A percentile compares a stretch with the other conserved stretches of the same genome.
Conservation (phyloP, 208 protist genomes). For the Angomonas deanei region DNA sequence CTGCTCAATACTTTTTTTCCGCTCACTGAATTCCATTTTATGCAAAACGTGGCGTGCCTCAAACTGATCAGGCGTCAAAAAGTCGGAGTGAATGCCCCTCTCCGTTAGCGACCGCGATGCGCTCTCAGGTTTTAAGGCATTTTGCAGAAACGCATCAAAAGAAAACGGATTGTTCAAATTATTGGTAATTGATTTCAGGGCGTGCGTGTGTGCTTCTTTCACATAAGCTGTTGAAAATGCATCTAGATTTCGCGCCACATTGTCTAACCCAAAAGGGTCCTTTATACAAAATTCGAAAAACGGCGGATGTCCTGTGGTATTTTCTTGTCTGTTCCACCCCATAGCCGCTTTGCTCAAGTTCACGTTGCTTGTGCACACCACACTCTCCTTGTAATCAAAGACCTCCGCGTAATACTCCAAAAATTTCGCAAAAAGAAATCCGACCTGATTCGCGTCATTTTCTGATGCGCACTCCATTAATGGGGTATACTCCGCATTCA, state of each 20-base stretch:
- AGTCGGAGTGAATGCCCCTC: constrained; percentile 61
- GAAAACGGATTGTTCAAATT: constrained; percentile 45
- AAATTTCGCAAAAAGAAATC: constrained; percentile 71
- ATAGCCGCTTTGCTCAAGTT: constrained; percentile 66
- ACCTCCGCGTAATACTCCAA: constrained; percentile 80
- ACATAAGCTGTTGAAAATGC: constrained; percentile 49
- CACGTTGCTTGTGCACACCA: constrained; percentile 80
- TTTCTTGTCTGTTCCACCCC: constrained; percentile 55
- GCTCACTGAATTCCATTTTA: constrained; percentile 74
- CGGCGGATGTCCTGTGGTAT: constrained; percentile 42
- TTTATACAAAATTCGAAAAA: constrained; percentile 88
- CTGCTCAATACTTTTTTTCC: constrained; percentile 57
- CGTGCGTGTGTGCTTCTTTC: constrained; percentile 33
- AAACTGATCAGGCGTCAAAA: constrained; percentile 54
- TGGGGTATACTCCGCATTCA: constrained; percentile 29
- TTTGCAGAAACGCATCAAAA: constrained; percentile 39
- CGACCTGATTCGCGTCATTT: constrained; percentile 50
- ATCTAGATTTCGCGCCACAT: constrained; percentile 84
- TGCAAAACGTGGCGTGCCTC: constrained; percentile 71
- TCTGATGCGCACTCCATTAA: constrained; percentile 15
- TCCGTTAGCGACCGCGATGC: constrained; percentile 41
- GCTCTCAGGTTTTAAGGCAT: constrained; percentile 37
- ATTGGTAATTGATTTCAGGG: constrained; percentile 30
- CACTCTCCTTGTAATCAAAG: constrained; percentile 73
- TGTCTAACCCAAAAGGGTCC: constrained; percentile 86